Base-by-base conservation (phyloP, 2,329 filamentous ascomycete genomes). In the Corinectria fuckeliana region DNA sequence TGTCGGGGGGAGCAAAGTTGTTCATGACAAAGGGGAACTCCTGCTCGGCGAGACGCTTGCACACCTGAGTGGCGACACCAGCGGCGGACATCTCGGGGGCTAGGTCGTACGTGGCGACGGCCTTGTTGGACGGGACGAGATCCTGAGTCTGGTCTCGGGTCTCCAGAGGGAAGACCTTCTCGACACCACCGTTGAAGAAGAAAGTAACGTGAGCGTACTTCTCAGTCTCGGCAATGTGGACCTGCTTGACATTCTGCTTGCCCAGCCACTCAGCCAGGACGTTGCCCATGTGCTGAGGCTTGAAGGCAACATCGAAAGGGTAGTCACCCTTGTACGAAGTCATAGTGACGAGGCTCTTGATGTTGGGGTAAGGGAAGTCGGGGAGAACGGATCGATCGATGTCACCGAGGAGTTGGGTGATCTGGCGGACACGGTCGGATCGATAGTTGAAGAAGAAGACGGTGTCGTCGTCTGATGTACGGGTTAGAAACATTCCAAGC, bases 391-490 rank as follows among this genome's bases (percentile, higher is more conserved):
- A 96, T 73, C 92, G 91, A 82, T 99, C 95, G 74, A 94, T 89
- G 76, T 91, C 91, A 69, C 95, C 95, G 55, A 99, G 83, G 42
- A 99, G 85, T 81, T 98, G 95, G 49, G 93, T 96, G 76, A 99
- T 91, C 79, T 99, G 95, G 70, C 95, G 91, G 52, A 94, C 94
- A 77, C 95, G 93, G 77, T 99, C 95, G 58, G 95, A 98, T 73
- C 95, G 92, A 85, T 99, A 99, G 88, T 99, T 99, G 91, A 99
- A 99, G 88, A 98, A 98, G 87, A 98, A 98, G 72, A 98, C 86
- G 53, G 92, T 94, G 75, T 99, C 95, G 68, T 91, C 85, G 74
- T 98, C 93, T 93, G 21, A 14, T 13, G 5, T 9, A 18, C 14
- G 16, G 26, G 59, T 65, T 26, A 68, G 65, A 36, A 41, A 8